Base-by-base conservation (phyloP, 345 rosid genomes). In the Arabidopsis suecica region DNA sequence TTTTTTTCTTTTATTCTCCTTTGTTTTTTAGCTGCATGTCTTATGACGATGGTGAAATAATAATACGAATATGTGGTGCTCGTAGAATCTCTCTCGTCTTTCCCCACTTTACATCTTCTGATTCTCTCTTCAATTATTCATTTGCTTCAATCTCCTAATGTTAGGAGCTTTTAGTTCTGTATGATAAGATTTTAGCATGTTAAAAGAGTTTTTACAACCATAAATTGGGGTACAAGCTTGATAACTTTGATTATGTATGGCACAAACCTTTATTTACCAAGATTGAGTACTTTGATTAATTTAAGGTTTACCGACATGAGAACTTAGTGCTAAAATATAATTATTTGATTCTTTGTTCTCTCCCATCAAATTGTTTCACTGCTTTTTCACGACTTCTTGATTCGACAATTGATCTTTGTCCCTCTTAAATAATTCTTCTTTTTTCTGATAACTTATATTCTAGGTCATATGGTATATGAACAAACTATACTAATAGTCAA, bases 51-150 rank as follows among this genome's bases (percentile, higher is more conserved):
- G 48, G 32, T 22, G 47, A 40, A 40, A 42, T 44, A 40, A 42
- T 44, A 55, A 40, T 28, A 28, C 36, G n/a, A 48, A 49, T 49
- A 28, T 61, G 64, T 61, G 74, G 74, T 67, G 61, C 56, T 68
- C 54, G 22, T 65, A 47, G 50, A 47, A 11, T 74, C 61, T 58
- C 53, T 58, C 13, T 44, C 10, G 11, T 16, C 40, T 3, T n/a
- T 34, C 42, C 14, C 8, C 45, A 36, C 63, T 34, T 14, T 40
- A 38, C 65, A 14, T 62, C 3, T 34, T 42, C 11, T 62, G 23
- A 34, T 59, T 36, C 64, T 36, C 45, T 56, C 38, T 32, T 56
- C 38, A 30, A 28, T 56, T 34, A 30, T 30, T 28, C 6, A 28
- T 28, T 28, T 28, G 30, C 30, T 28, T 28, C 30, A 28, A 28